A percentile compares a stretch with the other conserved stretches of the same genome.
These are phyloP conservation scores for Wickerhamomyces canadensis DNA, from an alignment of 805 yeast genomes.

Conservation along the genomic window DNA sequence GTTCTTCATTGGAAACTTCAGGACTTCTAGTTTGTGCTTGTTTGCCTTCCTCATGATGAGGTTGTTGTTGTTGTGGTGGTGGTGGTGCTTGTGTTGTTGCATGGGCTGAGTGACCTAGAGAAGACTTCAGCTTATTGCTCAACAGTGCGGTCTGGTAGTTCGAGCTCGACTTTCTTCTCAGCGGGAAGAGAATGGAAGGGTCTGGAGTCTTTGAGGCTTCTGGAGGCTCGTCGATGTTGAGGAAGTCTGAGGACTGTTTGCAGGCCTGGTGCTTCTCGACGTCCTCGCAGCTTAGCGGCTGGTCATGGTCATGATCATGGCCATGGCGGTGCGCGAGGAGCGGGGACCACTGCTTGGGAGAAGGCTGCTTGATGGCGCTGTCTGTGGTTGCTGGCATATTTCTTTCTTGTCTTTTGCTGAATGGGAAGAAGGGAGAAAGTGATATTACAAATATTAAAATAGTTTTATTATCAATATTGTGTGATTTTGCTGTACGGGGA, in stretches of 20 bases:
- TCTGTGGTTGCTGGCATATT: neutral
- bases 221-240: constrained; percentile 10
- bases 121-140: neutral
- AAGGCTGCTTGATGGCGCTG: neutral
- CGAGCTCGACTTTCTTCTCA: constrained; percentile 4
- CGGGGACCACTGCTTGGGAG: neutral
- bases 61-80: neutral
- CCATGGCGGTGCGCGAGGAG: no score
- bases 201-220: constrained; percentile 14
- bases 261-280: no score
- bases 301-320: no score
- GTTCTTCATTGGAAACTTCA: constrained; percentile 1
- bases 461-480: no score
- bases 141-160: constrained; percentile 5
- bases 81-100: neutral
- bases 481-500: no score
- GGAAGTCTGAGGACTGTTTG: constrained; percentile 8
- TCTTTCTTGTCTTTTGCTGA: neutral
- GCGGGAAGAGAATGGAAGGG: constrained; percentile 2
- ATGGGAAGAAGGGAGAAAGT: neutral
- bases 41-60: constrained; percentile 2
- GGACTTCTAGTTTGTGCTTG: constrained; percentile 1
- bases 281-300: no score
- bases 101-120: neutral
- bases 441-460: no score